A percentile compares a stretch with the other conserved stretches of the same genome.
Evolutionary conservation across 495 filamentous ascomycete genomes (phyloP).

Genomic region (Jackrogersella multiformis): DNA sequence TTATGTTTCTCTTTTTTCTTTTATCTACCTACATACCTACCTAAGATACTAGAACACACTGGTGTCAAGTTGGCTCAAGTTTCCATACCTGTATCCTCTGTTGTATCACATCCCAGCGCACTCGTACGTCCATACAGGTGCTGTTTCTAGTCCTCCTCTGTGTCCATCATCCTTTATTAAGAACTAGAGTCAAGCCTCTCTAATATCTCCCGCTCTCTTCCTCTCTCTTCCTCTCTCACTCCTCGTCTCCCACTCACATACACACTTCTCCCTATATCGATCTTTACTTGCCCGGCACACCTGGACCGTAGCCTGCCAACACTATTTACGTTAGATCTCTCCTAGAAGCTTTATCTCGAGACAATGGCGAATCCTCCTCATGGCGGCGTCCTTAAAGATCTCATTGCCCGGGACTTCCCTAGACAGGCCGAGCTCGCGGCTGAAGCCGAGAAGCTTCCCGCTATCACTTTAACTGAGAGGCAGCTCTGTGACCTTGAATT

Average conservation of each 20-base stretch:
- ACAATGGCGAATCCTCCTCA: constrained; percentile 81
- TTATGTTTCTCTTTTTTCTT: neutral
- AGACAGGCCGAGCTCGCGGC: constrained; percentile 76
- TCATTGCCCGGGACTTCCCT: constrained; percentile 87
- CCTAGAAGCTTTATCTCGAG: neutral
- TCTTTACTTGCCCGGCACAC: neutral
- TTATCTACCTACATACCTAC: neutral
- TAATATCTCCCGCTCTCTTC: neutral
- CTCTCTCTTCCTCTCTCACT: constrained; percentile 10
- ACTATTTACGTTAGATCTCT: neutral
- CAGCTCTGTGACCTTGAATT: constrained; percentile 97
- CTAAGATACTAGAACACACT: neutral
- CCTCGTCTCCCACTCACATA: too few species aligned
- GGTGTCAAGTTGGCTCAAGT: neutral
- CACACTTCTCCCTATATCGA: neutral
- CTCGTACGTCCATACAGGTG: neutral
- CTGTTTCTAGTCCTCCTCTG: neutral
- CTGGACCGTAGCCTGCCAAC: neutral
- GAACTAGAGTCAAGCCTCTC: neutral
- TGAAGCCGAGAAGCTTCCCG: constrained; percentile 88
- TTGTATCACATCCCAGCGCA: neutral
- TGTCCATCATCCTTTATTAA: constrained; percentile 1
- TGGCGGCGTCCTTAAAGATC: constrained; percentile 96
- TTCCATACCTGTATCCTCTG: neutral
- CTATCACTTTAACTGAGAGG: constrained; percentile 85